Evolutionary conservation across 768 basidiomycete species (phyloP).

Genomic region (Omphalotus guepiniiformis): DNA sequence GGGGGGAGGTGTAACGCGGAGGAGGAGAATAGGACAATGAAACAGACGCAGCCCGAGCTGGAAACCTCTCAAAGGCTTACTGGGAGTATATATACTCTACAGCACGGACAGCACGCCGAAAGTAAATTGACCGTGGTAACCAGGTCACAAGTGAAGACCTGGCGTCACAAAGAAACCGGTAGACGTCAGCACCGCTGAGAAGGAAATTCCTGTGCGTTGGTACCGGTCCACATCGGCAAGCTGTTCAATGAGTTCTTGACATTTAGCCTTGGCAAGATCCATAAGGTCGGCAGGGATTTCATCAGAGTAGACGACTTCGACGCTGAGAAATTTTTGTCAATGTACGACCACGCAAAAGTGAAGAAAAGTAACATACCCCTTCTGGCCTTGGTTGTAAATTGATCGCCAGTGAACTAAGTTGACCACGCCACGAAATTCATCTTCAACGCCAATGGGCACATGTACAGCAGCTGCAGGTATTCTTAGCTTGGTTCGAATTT

Average conservation of each 20-base stretch:
- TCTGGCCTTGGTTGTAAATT: constrained; percentile 89
- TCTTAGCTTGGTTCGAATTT: constrained; percentile 87
- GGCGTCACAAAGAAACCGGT: too few relatives aligned
- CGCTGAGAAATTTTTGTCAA: constrained; percentile 35
- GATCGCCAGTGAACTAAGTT: constrained; percentile 94
- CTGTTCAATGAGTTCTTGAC: constrained; percentile 87
- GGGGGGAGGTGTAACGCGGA: too few relatives aligned
- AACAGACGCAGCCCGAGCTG: too few relatives aligned
- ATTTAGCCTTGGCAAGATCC: constrained; percentile 77
- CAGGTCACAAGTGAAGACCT: too few relatives aligned
- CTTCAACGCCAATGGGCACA: constrained; percentile 89
- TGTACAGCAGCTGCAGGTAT: constrained; percentile 95
- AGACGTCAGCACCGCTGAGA: too few relatives aligned
- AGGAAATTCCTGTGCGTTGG: too few relatives aligned
- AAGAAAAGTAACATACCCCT: constrained; percentile 64
- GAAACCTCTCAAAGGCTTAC: too few relatives aligned
- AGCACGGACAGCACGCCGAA: too few relatives aligned
- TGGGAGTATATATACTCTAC: too few relatives aligned
- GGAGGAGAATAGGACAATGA: too few relatives aligned
- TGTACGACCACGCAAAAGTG: background rate
- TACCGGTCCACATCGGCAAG: constrained; percentile 96
- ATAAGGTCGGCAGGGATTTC: constrained; percentile 80
- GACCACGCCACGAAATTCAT: constrained; percentile 84
- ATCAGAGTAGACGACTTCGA: constrained; percentile 72
- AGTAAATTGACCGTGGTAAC: too few relatives aligned